Conservation (phyloP, 768 basidiomycete species). For the Russula lepida region DNA sequence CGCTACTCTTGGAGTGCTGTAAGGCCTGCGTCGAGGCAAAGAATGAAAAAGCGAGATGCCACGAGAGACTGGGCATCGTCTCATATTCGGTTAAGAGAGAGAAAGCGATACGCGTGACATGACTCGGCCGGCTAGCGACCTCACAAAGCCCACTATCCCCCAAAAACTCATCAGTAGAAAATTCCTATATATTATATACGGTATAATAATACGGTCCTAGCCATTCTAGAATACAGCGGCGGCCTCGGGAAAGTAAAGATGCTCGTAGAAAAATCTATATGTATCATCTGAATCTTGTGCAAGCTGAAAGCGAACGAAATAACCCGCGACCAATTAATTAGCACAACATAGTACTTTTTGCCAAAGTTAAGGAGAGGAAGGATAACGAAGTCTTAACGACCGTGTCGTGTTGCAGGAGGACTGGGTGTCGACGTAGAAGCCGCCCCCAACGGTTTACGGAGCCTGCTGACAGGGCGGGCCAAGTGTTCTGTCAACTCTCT, state of each 20-base stretch:
- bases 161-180: neutral
- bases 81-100: constrained; percentile 4
- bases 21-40: neutral
- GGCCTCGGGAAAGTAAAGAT: neutral
- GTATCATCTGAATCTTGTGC: constrained; percentile 2
- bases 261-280: neutral
- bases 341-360: constrained; percentile 14
- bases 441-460: constrained; percentile 26
- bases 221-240: constrained; percentile 11
- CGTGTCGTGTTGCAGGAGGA: constrained; percentile 17
- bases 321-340: neutral
- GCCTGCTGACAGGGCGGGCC: constrained; percentile 33
- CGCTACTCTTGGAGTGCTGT: constrained; percentile 11
- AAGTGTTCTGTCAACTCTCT: constrained; percentile 29
- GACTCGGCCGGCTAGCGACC: neutral
- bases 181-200: constrained; percentile 8
- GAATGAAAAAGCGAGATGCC: constrained; percentile 1
- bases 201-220: constrained; percentile 14
- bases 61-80: constrained; percentile 5
- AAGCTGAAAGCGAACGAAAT: constrained; percentile 1
- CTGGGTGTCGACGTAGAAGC: constrained; percentile 11
- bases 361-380: neutral
- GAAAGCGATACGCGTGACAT: neutral
- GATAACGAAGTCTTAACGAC: constrained; percentile 15
- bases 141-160: neutral